Evolutionary conservation across 2,329 filamentous ascomycete species (phyloP).

Genomic region (Ascochyta lentis): DNA sequence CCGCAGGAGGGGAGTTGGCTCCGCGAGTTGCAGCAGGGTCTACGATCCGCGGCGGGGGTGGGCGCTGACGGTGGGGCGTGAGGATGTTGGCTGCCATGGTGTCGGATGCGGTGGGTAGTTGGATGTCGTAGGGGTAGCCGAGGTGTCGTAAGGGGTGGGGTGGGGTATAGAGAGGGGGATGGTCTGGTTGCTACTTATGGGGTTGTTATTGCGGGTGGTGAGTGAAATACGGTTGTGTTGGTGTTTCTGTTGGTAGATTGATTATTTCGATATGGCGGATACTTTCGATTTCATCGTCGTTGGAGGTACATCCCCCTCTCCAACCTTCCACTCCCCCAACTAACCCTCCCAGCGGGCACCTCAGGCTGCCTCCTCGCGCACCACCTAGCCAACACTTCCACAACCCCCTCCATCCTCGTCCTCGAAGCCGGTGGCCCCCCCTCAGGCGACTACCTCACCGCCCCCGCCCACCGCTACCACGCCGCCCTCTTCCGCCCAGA

Average conservation of each 20-base stretch:
- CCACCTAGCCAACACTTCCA: constrained; percentile 56
- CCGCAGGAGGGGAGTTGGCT: no score
- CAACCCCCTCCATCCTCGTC: constrained; percentile 62
- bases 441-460: constrained; percentile 47
- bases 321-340: not conserved
- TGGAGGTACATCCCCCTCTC: not conserved
- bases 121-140: no score
- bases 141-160: no score
- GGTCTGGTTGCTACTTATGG: no score
- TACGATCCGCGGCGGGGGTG: no score
- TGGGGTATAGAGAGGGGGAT: no score
- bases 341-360: constrained; percentile 59
- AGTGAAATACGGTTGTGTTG: no score
- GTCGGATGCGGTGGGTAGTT: no score
- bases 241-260: not conserved
- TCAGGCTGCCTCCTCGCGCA: constrained; percentile 65
- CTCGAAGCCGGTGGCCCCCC: constrained; percentile 67
- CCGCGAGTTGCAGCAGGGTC: no score
- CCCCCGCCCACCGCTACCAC: constrained; percentile 64
- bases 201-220: no score
- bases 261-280: not conserved
- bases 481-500: constrained; percentile 52
- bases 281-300: not conserved
- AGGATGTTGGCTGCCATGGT: no score
- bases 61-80: no score